Evolutionary conservation across 1,284 basidiomycete genomes (phyloP).

Genomic region (Violaceomyces palustris): DNA sequence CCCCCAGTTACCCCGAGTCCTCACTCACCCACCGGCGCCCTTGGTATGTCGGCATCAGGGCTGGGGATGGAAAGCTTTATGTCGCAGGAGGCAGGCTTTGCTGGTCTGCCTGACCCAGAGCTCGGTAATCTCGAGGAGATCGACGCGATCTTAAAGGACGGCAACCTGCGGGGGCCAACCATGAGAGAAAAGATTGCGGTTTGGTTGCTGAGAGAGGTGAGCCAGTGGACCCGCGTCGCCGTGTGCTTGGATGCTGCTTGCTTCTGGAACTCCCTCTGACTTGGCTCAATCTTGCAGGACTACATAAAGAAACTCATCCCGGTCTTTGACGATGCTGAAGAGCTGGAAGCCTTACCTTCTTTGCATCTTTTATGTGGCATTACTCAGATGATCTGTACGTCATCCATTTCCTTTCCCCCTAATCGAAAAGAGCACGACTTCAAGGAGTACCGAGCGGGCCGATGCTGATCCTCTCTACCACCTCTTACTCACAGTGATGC

Average conservation of each 20-base stretch:
- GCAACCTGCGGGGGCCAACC: constrained; percentile 56
- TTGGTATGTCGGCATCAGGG: constrained; percentile 26
- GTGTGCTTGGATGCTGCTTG: not conserved
- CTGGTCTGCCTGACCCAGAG: constrained; percentile 50
- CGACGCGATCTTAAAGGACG: constrained; percentile 44
- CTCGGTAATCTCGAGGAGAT: constrained; percentile 51
- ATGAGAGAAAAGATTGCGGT: constrained; percentile 70
- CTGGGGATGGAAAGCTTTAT: constrained; percentile 24
- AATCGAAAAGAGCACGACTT: too few species aligned
- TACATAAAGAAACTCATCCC: constrained; percentile 82
- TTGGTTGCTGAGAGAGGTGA: constrained; percentile 53
- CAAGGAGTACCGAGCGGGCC: too few species aligned
- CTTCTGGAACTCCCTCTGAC: too few species aligned
- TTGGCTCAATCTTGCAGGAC: too few species aligned
- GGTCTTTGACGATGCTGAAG: constrained; percentile 81
- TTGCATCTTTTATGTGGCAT: constrained; percentile 84
- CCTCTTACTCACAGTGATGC: constrained; percentile 64
- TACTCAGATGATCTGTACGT: constrained; percentile 91
- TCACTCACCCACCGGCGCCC: constrained; percentile 18
- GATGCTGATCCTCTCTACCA: not conserved
- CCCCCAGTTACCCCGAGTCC: constrained; percentile 27
- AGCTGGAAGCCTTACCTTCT: constrained; percentile 80
- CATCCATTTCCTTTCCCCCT: too few species aligned
- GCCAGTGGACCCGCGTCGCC: constrained; percentile 11
- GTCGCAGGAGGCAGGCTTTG: constrained; percentile 23